These are phyloP conservation scores for Effrenium voratum DNA, from an alignment of 73 alveolate species.

Conservation along the genomic window DNA sequence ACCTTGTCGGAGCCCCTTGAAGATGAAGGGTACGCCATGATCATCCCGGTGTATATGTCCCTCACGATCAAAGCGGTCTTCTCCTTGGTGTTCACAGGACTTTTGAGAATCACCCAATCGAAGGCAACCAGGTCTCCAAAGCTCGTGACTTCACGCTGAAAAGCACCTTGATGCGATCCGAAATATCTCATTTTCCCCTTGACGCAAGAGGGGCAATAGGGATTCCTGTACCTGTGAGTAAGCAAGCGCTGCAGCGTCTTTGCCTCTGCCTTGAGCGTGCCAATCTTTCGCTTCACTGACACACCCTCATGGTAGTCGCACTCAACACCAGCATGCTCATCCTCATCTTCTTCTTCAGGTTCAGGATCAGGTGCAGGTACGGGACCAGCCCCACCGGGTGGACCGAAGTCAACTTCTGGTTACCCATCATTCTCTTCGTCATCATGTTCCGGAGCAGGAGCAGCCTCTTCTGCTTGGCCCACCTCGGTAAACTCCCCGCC, in stretches of 20 bases:
- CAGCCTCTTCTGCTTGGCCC: background rate
- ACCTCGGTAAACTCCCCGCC: background rate
- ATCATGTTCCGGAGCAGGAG: background rate
- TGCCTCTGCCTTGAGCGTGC: background rate
- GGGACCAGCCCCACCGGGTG: background rate
- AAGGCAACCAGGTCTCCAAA: constrained; percentile 26
- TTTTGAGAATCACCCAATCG: background rate
- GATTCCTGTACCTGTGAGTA: constrained; percentile 19
- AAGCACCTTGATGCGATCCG: background rate
- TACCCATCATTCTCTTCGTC: background rate
- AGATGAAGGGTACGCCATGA: background rate
- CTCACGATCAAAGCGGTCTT: background rate
- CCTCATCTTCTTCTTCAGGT: background rate
- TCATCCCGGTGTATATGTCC: background rate
- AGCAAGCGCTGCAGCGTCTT: background rate
- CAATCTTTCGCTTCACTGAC: background rate
- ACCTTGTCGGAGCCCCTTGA: background rate
- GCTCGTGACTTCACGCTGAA: background rate
- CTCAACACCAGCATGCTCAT: background rate
- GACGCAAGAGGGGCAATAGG: constrained; percentile 1
- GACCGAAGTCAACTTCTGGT: background rate
- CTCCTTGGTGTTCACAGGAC: background rate
- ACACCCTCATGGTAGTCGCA: background rate
- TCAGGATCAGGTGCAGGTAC: background rate
- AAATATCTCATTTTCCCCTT: background rate